Percentiles rank a stretch among this genome's conserved stretches.
These are phyloP conservation scores for Hebeloma cylindrosporum DNA, from an alignment of 768 basidiomycete genomes.

Conservation along the genomic window DNA sequence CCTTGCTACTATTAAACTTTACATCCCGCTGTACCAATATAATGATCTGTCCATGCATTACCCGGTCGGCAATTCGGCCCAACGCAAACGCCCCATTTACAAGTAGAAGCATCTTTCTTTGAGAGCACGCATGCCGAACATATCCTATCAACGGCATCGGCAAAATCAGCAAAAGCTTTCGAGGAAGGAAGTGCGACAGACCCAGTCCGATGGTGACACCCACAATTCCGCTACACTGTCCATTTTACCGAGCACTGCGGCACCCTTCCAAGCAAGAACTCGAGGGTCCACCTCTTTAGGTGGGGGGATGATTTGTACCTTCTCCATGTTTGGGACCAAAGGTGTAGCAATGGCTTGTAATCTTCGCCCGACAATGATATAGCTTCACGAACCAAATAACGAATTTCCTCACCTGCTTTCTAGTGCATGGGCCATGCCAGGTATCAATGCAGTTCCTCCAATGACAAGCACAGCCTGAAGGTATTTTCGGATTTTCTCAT, in stretches of 20 bases:
- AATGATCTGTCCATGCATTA: slow-evolving; percentile 9
- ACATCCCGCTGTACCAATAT: slow-evolving; percentile 17
- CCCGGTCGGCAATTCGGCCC: no score
- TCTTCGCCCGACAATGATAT: slow-evolving; percentile 35
- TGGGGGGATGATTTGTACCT: slow-evolving; percentile 89
- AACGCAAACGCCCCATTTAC: no score
- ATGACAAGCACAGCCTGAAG: slow-evolving; percentile 85
- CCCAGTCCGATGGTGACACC: slow-evolving; percentile 88
- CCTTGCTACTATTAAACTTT: no score
- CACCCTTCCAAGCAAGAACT: slow-evolving; percentile 94
- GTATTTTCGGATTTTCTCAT: slow-evolving; percentile 89
- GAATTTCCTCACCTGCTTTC: slow-evolving; percentile 69
- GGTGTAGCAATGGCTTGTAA: slow-evolving; percentile 84
- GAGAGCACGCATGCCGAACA: slow-evolving; percentile 76
- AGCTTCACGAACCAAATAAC: background rate
- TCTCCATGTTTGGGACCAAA: slow-evolving; percentile 80
- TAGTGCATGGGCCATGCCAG: slow-evolving; percentile 82
- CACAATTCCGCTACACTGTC: slow-evolving; percentile 89
- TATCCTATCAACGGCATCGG: slow-evolving; percentile 46
- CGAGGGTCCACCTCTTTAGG: slow-evolving; percentile 91
- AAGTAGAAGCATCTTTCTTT: slow-evolving; percentile 84
- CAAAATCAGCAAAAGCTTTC: slow-evolving; percentile 5
- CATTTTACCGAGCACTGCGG: slow-evolving; percentile 87
- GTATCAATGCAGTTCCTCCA: slow-evolving; percentile 78
- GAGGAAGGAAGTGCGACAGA: slow-evolving; percentile 26